Base-by-base conservation (phyloP, 176 grass and related monocot genomes). In the Raddia guianensis region DNA sequence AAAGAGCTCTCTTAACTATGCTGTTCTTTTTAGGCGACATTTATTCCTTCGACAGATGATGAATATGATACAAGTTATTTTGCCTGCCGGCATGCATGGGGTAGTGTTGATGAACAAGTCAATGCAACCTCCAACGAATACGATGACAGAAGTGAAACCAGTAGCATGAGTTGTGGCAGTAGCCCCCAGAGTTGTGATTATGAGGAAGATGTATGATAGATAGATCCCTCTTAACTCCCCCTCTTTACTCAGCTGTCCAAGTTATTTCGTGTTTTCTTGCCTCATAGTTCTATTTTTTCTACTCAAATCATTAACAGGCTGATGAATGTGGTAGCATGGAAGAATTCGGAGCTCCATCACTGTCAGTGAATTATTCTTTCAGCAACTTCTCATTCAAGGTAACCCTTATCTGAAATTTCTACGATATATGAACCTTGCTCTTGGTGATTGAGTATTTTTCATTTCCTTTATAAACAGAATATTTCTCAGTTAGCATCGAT, bases 311-410 rank as follows among this genome's bases (percentile, higher is more conserved):
- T 85, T 65, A 35, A 75, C 84, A 98, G 96, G 96, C 82, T 2
- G 90, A 98, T 84, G 90, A 98, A 77, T 98, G 76, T 84, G 92
- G 92, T 68, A 95, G 92, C 70, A 95, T 98, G 92, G 92, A 94
- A 63, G 96, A 98, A 66, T 95, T 98, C 20, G 88, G 83, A 20
- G 86, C 80, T 5, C 90, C 88, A 3, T 88, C 81, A 5, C 70
- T 89, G 37, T 61, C 88, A 9, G 90, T 93, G 65, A 98, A 91
- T 59, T 98, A 98, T 57, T 98, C 96, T 21, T 98, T 98, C 84
- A 98, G 96, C 54, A 98, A 98, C 84, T 98, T 98, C 72, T 98
- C 96, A 10, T 98, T 98, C 77, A 98, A 98, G 92, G 95, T 91
- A 63, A 76, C 34, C n/a, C 44, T 66, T 66, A 27, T 40, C 70